Evolutionary conservation across 305 asterid genomes (phyloP).

Genomic region (Solanum hybrid): DNA sequence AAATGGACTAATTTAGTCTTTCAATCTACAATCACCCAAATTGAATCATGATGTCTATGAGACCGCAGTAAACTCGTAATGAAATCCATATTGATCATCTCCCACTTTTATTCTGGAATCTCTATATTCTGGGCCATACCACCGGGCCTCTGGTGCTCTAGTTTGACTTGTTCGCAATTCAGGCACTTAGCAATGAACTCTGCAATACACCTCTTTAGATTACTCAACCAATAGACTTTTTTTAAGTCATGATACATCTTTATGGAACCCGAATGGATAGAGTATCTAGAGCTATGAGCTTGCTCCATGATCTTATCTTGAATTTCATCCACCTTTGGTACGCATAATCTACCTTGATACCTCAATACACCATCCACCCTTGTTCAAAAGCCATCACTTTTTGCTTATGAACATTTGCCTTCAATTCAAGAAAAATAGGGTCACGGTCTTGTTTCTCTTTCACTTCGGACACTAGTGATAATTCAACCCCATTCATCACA

Average conservation of each 20-base stretch:
- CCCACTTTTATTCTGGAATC: not conserved
- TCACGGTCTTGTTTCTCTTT: not conserved
- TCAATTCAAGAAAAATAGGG: not conserved
- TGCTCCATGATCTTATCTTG: not conserved
- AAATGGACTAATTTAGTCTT: not conserved
- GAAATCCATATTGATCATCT: not conserved
- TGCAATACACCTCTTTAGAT: not conserved
- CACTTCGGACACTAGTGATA: not conserved
- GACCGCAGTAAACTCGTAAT: not conserved
- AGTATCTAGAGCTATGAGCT: not conserved
- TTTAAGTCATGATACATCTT: not conserved
- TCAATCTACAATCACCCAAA: not conserved
- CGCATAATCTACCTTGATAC: not conserved
- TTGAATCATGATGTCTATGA: not conserved
- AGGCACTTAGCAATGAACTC: not conserved
- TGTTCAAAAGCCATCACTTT: not conserved
- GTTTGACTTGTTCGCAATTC: not conserved
- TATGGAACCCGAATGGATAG: not conserved
- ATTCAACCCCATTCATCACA: not conserved
- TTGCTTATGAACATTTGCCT: not conserved
- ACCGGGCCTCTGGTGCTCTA: not conserved
- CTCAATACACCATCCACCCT: not conserved
- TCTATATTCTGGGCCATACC: not conserved
- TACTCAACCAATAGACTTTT: not conserved
- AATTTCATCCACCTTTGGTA: not conserved